These are phyloP conservation scores for Xylariaceae sp. DNA, from an alignment of 2,329 filamentous ascomycete species.

Conservation along the genomic window DNA sequence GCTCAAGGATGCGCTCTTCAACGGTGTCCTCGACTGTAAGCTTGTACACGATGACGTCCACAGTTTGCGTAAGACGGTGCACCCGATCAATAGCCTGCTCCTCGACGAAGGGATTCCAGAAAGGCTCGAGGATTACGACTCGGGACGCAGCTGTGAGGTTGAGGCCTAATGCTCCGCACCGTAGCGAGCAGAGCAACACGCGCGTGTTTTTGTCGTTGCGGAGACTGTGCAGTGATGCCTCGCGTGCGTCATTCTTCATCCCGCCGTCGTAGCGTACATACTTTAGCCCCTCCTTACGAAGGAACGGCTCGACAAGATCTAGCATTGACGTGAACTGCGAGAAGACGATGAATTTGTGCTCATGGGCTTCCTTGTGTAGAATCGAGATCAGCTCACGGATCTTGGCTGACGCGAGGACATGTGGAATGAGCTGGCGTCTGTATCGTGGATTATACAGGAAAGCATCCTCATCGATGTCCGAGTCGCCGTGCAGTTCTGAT, in stretches of 20 bases:
- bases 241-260: constrained; percentile 92
- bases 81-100: constrained; percentile 99
- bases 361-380: constrained; percentile 74
- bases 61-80: constrained; percentile 94
- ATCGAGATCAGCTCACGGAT: constrained; percentile 85
- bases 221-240: constrained; percentile 80
- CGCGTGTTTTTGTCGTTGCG: constrained; percentile 77
- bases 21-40: constrained; percentile 86
- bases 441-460: constrained; percentile 41
- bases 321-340: constrained; percentile 99
- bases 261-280: constrained; percentile 92
- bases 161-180: constrained; percentile 89
- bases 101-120: constrained; percentile 99
- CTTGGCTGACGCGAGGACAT: constrained; percentile 80
- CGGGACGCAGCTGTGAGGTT: constrained; percentile 93
- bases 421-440: constrained; percentile 49
- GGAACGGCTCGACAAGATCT: constrained; percentile 91
- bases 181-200: constrained; percentile 88
- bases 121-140: constrained; percentile 94
- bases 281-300: constrained; percentile 73
- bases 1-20: constrained; percentile 90
- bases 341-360: constrained; percentile 98
- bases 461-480: constrained; percentile 46
- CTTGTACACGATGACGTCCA: constrained; percentile 94
- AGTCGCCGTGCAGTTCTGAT: constrained; percentile 48